Evolutionary conservation across 2,329 filamentous ascomycete species (phyloP), one percentile per base, ranked within the genome.

Genomic region (Colletotrichum nymphaeae): DNA sequence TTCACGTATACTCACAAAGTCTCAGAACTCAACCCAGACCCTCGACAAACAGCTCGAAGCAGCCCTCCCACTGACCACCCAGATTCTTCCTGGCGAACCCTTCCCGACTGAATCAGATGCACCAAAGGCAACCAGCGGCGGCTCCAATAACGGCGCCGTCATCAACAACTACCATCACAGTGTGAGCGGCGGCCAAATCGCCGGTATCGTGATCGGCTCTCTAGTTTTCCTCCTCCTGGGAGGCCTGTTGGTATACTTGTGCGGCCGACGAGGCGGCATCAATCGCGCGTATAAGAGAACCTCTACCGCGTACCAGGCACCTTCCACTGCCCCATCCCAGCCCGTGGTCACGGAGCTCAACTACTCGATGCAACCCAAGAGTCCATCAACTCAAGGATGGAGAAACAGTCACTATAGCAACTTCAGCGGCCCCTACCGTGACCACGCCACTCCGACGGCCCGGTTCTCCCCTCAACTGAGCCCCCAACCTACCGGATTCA

Each of bases 161-260:
- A 63, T 52, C 62, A 68, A 63, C 62, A 69, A 69, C 65, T 63
- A 32, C 42, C 66, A 72, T 24, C 30, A 66, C 37, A 52, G 65
- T 22, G 74, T 83, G 26, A 78, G 78, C 7, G 69, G 79, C 0
- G 89, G 89, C 4, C 88, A 87, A 2, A 92, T 92, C 32, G 90
- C 88, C 1, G 91, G 90, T 5, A 91, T 93, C 35, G 85, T 84
- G 1, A 83, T 93, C 46, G 89, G 90, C 28, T 80, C 79, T 1
- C 82, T 86, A 0, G 87, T 85, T 1, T 81, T 87, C 2, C 65
- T 89, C 4, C 73, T 85, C 22, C 75, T 86, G 1, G 86, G 83
- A 11, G 82, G 86, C 9, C 82, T 79, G 0, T 77, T 91, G 6
- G 76, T 90, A 63, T 88, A 87, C 64, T 76, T 88, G 57, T 88